Evolutionary conservation across 208 protist species (phyloP), one percentile per base, ranked within the genome.

Genomic region (Acanthamoeba triangularis): DNA sequence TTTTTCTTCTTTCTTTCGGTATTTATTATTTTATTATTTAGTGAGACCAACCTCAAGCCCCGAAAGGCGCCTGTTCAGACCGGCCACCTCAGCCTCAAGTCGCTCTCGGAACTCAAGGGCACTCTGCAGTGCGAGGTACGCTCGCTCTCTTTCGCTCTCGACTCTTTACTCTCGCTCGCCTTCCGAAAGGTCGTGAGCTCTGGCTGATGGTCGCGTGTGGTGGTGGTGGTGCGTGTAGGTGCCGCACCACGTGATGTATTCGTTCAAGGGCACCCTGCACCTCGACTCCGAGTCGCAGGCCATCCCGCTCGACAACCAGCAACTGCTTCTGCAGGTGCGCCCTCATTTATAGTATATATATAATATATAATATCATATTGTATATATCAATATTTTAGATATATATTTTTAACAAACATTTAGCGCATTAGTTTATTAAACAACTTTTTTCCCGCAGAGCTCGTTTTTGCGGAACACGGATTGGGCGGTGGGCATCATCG

Each of bases 391-490:
- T 41, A n/a, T n/a, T n/a, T n/a, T n/a, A n/a, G n/a, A n/a, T n/a
- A n/a, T n/a, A n/a, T n/a, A n/a, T n/a, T n/a, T n/a, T n/a, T n/a
- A n/a, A n/a, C n/a, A n/a, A n/a, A n/a, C 7, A 61, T 30, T 65
- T 65, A 54, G 49, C 6, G 7, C 1, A 6, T 18, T 54, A 54
- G 11, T 54, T 54, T 54, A 54, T 54, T 8, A 1, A 41, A 41
- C 3, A 41, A 41, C 37, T 41, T 33, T 37, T 90, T 37, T 56
- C 13, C 3, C 2, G 54, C 90, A 97, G 72, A 67, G 96, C n/a
- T 95, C 69, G 20, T 37, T 65, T 30, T 47, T 98, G n/a, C 74
- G 97, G 18, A 98, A 98, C 80, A 97, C 96, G 7, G 63, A 61
- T 23, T 97, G 63, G 47, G 72, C 96, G 16, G 97, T 96, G 69